Evolutionary conservation across 768 basidiomycete species (phyloP), one percentile per base, ranked within the genome.

Genomic region (Mycena haematopus): DNA sequence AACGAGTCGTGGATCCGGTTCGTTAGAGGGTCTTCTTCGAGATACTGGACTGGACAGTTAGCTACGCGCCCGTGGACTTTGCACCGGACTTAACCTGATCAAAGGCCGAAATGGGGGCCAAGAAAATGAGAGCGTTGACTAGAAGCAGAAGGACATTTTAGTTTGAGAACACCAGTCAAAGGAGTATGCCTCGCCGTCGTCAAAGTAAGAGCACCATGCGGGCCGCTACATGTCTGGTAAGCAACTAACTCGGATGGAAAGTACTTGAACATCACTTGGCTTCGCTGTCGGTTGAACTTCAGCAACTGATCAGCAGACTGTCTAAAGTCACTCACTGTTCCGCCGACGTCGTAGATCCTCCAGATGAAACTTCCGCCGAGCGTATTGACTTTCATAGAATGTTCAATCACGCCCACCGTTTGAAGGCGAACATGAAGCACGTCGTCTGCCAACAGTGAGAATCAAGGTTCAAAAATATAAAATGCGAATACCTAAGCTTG

Each of bases 51-150:
- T 60, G 22, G 45, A 62, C 6, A 47, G 46, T 46, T 42, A 62
- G 55, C 49, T 29, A 35, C 44, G 1, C 24, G 21, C 8, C 52
- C 33, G n/a, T 61, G 52, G 45, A 42, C 78, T 65, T 70, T 17
- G 38, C 15, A 31, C 27, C 29, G 44, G 55, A 27, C 1, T 44
- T 56, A 13, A 87, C 90, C 84, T 93, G 91, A 79, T 94, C 91
- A 72, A 91, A 94, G 42, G 92, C 92, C 69, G 90, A 91, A 65
- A 94, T 88, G 42, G 92, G 92, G 53, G 91, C 92, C 52, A 94
- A 77, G 74, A 94, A 94, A 73, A 94, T 93, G 71, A 94, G 88
- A 33, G 92, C 91, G 46, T 89, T 88, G 5, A 90, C 91, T 92
- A 70, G 51, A 60, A 45, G 53, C 56, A 58, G 31, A 14, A 42